phyloP scores from a whole-genome alignment of 2,329 filamentous ascomycete genomes.

The Coccinonectria pachysandricola region DNA sequence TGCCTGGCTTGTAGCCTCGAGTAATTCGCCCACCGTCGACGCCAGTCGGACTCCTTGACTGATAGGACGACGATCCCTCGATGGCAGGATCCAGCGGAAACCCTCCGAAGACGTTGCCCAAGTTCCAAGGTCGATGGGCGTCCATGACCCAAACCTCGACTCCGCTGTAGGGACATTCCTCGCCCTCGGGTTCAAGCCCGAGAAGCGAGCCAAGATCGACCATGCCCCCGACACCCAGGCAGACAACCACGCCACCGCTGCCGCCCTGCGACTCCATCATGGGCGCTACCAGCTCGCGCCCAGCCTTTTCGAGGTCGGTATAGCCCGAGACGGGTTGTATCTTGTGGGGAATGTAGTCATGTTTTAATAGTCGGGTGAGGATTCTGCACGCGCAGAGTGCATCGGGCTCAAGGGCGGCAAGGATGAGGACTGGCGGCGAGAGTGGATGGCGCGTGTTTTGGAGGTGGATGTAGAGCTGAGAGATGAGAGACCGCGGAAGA shows the following conservation, averaged over 20 bases:
- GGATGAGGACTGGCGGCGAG: constrained; percentile 80
- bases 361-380: constrained; percentile 82
- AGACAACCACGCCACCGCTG: constrained; percentile 79
- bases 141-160: constrained; percentile 95
- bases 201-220: constrained; percentile 76
- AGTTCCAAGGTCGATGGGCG: constrained; percentile 84
- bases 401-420: constrained; percentile 90
- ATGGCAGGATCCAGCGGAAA: constrained; percentile 44
- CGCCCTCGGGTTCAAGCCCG: constrained; percentile 55
- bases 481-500: constrained; percentile 80
- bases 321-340: constrained; percentile 93
- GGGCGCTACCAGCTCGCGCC: constrained; percentile 66
- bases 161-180: constrained; percentile 61
- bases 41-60: constrained; percentile 48
- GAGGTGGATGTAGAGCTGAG: constrained; percentile 84
- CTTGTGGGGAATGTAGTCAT: constrained; percentile 96
- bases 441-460: constrained; percentile 79
- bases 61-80: constrained; percentile 35
- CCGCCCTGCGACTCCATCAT: constrained; percentile 83
- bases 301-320: constrained; percentile 73
- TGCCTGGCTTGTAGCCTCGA: constrained; percentile 62
- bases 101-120: constrained; percentile 85
- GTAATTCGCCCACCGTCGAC: constrained; percentile 64
- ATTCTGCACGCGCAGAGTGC: constrained; percentile 93
- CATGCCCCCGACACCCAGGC: constrained; percentile 84